Evolutionary conservation across 2,329 filamentous ascomycete genomes (phyloP).

Genomic region (Calonectria multiphialidica): DNA sequence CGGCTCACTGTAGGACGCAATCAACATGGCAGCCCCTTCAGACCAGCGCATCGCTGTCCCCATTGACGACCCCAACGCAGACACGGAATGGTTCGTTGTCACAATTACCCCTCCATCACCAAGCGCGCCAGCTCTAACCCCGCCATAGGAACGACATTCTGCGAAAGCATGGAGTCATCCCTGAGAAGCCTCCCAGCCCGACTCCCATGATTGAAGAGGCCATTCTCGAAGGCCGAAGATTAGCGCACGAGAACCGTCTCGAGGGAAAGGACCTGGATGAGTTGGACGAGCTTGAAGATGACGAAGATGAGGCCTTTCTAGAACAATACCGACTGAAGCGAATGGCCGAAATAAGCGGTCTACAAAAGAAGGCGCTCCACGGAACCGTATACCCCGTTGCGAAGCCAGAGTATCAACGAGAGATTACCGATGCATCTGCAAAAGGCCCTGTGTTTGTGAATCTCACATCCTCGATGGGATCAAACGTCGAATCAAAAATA

Average conservation of each 20-base stretch:
- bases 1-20: neutral
- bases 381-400: slow-evolving; percentile 94
- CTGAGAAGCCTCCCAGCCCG: slow-evolving; percentile 96
- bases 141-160: slow-evolving; percentile 92
- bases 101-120: slow-evolving; percentile 41
- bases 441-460: slow-evolving; percentile 80
- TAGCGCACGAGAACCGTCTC: slow-evolving; percentile 91
- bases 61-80: slow-evolving; percentile 94
- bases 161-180: slow-evolving; percentile 94
- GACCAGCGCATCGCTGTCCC: slow-evolving; percentile 82
- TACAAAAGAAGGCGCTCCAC: slow-evolving; percentile 83
- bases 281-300: slow-evolving; percentile 91
- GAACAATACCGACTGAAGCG: slow-evolving; percentile 90
- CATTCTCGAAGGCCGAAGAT: slow-evolving; percentile 81
- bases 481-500: slow-evolving; percentile 87
- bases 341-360: slow-evolving; percentile 81
- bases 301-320: slow-evolving; percentile 93
- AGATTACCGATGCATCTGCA: slow-evolving; percentile 91
- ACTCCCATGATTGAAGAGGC: slow-evolving; percentile 98
- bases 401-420: slow-evolving; percentile 91
- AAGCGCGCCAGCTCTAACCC: slow-evolving; percentile 40
- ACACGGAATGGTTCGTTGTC: slow-evolving; percentile 87
- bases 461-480: slow-evolving; percentile 81
- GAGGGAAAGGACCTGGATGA: slow-evolving; percentile 97
- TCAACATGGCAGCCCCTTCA: slow-evolving; percentile 69